Percentiles rank a stretch among this genome's conserved stretches.
Conservation (phyloP, 805 yeast genomes). For the Helenozyma baotianmanensis region DNA sequence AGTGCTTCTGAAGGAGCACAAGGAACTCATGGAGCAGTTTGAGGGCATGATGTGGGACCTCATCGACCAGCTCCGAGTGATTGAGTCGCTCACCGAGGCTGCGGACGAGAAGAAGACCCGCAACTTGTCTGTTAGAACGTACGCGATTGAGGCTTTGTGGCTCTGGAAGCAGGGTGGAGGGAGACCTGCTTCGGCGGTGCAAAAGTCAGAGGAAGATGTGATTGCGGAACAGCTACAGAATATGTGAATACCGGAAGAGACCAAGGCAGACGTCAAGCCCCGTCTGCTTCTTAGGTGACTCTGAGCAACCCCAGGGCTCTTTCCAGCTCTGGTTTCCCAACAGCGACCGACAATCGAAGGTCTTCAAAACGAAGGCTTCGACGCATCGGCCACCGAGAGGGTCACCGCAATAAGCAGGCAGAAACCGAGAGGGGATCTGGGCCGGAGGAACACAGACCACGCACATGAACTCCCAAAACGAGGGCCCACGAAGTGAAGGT, state of each 20-base stretch:
- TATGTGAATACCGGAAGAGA: conserved; percentile 4
- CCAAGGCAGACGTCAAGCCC: too few relatives aligned
- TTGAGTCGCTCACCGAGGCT: conserved; percentile 63
- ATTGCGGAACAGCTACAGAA: conserved; percentile 19
- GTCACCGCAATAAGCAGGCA: neutral
- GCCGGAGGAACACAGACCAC: too few relatives aligned
- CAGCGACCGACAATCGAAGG: too few relatives aligned
- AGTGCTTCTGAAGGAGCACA: conserved; percentile 34
- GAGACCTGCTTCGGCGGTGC: conserved; percentile 10
- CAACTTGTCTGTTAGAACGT: conserved; percentile 71
- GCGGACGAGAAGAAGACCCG: conserved; percentile 59
- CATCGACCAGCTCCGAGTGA: conserved; percentile 54
- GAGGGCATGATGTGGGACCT: conserved; percentile 67
- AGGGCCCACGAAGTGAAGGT: too few relatives aligned
- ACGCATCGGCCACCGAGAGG: too few relatives aligned
- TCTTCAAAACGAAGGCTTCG: conserved; percentile 4
- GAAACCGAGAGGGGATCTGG: too few relatives aligned
- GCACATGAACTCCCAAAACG: too few relatives aligned
- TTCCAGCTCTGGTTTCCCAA: too few relatives aligned
- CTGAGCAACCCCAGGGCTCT: too few relatives aligned
- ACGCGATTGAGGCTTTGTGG: conserved; percentile 90
- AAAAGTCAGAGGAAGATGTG: conserved; percentile 23
- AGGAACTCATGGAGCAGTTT: conserved; percentile 33
- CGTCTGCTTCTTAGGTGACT: too few relatives aligned
- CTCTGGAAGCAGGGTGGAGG: conserved; percentile 66